phyloP scores from a whole-genome alignment of 495 filamentous ascomycete species.

The Wilcoxina mikolae region DNA sequence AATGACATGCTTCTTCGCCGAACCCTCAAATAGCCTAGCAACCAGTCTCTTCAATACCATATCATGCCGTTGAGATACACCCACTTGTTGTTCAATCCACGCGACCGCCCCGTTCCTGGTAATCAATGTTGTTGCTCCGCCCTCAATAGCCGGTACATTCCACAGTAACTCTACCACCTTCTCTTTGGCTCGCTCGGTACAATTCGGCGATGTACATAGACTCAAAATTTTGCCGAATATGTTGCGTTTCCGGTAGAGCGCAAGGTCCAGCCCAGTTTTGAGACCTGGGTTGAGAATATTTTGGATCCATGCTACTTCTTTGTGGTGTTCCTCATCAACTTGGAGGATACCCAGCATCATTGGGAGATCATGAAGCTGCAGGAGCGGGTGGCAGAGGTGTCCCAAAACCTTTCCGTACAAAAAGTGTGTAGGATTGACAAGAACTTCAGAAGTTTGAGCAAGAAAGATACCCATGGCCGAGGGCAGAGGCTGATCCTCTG shows the following conservation, averaged over 20 bases:
- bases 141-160: slow-evolving; percentile 53
- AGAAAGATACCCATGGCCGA: slow-evolving; percentile 62
- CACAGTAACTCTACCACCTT: slow-evolving; percentile 62
- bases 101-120: slow-evolving; percentile 67
- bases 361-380: slow-evolving; percentile 60
- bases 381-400: slow-evolving; percentile 60
- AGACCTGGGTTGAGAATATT: slow-evolving; percentile 58
- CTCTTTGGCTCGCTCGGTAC: slow-evolving; percentile 42
- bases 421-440: slow-evolving; percentile 62
- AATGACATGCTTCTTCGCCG: slow-evolving; percentile 18
- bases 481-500: slow-evolving; percentile 40
- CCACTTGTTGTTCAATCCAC: slow-evolving; percentile 55
- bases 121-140: slow-evolving; percentile 70
- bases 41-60: slow-evolving; percentile 44
- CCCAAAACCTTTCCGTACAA: slow-evolving; percentile 78
- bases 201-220: slow-evolving; percentile 51
- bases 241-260: slow-evolving; percentile 64
- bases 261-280: slow-evolving; percentile 52
- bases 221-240: slow-evolving; percentile 66
- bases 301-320: slow-evolving; percentile 69
- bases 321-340: slow-evolving; percentile 57
- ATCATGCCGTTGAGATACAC: slow-evolving; percentile 33
- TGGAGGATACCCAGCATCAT: slow-evolving; percentile 56
- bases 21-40: slow-evolving; percentile 42
- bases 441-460: slow-evolving; percentile 48